Evolutionary conservation across 345 rosid genomes (phyloP).

Genomic region (Reutealis trisperma): DNA sequence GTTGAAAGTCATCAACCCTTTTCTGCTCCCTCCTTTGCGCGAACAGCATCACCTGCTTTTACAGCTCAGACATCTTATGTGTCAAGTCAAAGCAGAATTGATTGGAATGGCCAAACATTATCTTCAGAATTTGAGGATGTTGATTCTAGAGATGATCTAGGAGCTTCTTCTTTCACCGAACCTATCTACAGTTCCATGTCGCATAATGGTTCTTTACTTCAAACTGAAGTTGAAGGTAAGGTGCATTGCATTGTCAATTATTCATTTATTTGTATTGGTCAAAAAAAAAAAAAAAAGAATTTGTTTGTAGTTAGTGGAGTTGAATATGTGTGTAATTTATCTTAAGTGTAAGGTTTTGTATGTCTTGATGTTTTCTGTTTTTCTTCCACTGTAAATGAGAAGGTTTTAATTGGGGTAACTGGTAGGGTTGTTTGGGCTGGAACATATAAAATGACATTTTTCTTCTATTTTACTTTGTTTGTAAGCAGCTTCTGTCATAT

Average conservation of each 20-base stretch:
- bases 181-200: slow-evolving; percentile 17
- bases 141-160: slow-evolving; percentile 30
- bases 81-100: slow-evolving; percentile 33
- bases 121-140: slow-evolving; percentile 48
- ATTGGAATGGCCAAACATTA: slow-evolving; percentile 39
- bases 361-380: too few relatives aligned
- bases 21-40: slow-evolving; percentile 33
- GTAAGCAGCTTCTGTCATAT: background rate
- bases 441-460: too few relatives aligned
- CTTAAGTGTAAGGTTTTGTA: too few relatives aligned
- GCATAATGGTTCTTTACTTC: slow-evolving; percentile 31
- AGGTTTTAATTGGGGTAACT: too few relatives aligned
- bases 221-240: slow-evolving; percentile 39
- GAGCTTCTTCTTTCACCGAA: slow-evolving; percentile 24
- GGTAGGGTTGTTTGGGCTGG: too few relatives aligned
- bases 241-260: slow-evolving; percentile 1
- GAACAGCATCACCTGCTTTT: slow-evolving; percentile 33
- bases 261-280: background rate
- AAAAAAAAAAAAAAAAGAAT: background rate
- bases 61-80: slow-evolving; percentile 36
- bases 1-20: slow-evolving; percentile 39
- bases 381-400: too few relatives aligned
- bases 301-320: background rate
- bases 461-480: background rate
- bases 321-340: too few relatives aligned